phyloP scores from a whole-genome alignment of 2,329 filamentous ascomycete species.

The Cucurbitaria berberidis region DNA sequence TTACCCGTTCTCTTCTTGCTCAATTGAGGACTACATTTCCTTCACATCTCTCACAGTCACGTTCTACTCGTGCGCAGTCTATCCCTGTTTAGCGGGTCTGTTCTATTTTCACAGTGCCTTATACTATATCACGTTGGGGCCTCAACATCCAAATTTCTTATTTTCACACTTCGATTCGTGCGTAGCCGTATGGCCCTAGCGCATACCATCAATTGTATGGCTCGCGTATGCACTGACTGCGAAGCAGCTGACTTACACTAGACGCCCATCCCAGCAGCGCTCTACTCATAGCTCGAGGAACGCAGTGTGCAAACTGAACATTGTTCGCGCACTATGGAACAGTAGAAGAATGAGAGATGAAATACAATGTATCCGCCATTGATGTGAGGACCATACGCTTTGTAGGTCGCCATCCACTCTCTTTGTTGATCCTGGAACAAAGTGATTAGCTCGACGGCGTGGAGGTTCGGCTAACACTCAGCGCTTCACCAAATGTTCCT shows the following conservation, averaged over 20 bases:
- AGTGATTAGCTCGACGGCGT: background rate
- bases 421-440: background rate
- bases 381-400: background rate
- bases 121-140: no score
- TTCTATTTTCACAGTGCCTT: no score
- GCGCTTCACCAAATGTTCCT: background rate
- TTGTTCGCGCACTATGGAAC: background rate
- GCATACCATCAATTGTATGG: no score
- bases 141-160: no score
- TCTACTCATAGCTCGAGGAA: background rate
- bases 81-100: background rate
- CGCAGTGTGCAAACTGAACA: background rate
- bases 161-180: no score
- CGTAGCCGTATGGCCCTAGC: no score
- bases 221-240: no score
- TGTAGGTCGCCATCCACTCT: background rate
- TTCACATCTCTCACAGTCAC: background rate
- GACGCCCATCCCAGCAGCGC: background rate
- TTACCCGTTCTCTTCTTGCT: background rate
- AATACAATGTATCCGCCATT: background rate
- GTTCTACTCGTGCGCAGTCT: background rate
- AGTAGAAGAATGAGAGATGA: no score
- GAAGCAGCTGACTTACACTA: no score
- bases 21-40: background rate
- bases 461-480: background rate